Evolutionary conservation across 2,329 filamentous ascomycete species (phyloP).

Genomic region (Curvularia verruculosa): DNA sequence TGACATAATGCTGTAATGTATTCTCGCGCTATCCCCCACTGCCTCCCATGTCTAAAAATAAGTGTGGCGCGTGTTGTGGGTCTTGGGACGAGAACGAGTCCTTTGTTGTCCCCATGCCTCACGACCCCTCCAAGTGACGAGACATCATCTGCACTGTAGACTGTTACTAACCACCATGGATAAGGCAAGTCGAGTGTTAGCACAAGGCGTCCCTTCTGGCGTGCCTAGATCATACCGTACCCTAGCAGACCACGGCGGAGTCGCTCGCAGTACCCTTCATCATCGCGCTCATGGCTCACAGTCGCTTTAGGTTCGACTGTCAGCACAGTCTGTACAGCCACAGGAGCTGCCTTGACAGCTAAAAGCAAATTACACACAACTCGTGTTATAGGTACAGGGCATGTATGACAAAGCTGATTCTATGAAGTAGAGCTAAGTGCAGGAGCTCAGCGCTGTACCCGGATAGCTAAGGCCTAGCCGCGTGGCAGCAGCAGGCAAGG

Average conservation of each 20-base stretch:
- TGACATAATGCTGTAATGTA: background rate
- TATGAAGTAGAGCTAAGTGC: too few species aligned
- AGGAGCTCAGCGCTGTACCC: too few species aligned
- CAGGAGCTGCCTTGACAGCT: too few species aligned
- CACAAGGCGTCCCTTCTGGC: conserved; percentile 2
- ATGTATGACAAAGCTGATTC: too few species aligned
- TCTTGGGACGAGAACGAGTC: background rate
- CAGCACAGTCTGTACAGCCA: too few species aligned
- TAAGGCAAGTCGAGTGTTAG: conserved; percentile 3
- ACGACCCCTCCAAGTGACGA: background rate
- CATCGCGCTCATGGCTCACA: too few species aligned
- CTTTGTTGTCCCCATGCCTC: background rate
- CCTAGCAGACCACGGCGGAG: background rate
- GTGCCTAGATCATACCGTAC: conserved; percentile 1
- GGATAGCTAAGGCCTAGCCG: too few species aligned
- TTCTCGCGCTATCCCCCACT: background rate
- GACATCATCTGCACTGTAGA: background rate
- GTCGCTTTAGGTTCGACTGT: too few species aligned
- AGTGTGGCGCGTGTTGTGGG: background rate
- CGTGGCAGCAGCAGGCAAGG: too few species aligned
- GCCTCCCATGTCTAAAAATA: background rate
- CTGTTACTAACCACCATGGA: conserved; percentile 1
- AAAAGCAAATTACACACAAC: too few species aligned
- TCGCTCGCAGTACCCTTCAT: too few species aligned
- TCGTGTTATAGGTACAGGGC: too few species aligned